Percentiles rank a stretch among this genome's conserved stretches.
Evolutionary conservation across 2,329 filamentous ascomycete genomes (phyloP).

Genomic region (Nemania serpens): DNA sequence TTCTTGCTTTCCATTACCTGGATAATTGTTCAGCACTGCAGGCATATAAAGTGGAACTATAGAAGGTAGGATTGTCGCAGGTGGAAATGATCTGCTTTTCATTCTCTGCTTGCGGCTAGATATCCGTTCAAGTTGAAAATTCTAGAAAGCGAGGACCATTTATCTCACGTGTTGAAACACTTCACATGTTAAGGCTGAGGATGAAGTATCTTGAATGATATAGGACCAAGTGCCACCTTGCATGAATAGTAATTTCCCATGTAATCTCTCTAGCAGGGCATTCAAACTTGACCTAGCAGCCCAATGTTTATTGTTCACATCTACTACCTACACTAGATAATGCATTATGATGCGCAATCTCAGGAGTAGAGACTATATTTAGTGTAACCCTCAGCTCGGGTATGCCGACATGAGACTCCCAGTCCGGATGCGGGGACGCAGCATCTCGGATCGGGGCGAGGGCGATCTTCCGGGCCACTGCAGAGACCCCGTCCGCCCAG

Average conservation of each 20-base stretch:
- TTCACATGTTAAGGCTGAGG: background rate
- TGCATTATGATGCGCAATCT: too few species aligned
- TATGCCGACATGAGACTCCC: too few species aligned
- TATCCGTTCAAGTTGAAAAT: background rate
- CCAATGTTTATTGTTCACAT: background rate
- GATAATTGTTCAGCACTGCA: too few species aligned
- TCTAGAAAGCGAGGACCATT: background rate
- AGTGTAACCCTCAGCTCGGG: background rate
- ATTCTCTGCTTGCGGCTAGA: too few species aligned
- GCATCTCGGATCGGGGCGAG: slow-evolving; percentile 17
- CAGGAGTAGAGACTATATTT: background rate
- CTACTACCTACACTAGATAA: too few species aligned
- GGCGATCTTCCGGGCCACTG: slow-evolving; percentile 26
- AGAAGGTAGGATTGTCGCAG: too few species aligned
- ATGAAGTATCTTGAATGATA: background rate
- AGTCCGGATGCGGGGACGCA: too few species aligned
- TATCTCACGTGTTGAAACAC: background rate
- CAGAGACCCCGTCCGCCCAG: slow-evolving; percentile 11
- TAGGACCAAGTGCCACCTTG: background rate
- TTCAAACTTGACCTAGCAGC: background rate
- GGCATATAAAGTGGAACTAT: too few species aligned
- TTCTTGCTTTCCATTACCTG: too few species aligned
- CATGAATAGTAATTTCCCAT: slow-evolving; percentile 6
- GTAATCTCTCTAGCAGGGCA: background rate
- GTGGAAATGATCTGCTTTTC: too few species aligned